A percentile compares a stretch with the other conserved stretches of the same genome.
Conservation (phyloP, 2,329 filamentous ascomycete genomes). For the Aspergillus awamori region DNA sequence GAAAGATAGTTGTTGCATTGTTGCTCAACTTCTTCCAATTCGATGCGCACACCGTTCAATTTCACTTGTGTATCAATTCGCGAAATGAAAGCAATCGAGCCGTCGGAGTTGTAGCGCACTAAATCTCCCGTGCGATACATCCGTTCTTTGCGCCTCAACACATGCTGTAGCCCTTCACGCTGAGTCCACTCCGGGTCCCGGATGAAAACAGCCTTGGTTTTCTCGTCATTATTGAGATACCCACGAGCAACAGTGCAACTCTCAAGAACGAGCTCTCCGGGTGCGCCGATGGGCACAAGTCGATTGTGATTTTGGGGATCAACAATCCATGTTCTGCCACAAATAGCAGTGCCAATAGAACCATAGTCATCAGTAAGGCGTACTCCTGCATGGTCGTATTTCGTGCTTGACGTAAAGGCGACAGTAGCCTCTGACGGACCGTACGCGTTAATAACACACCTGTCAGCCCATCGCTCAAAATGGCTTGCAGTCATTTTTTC, state of each 20-base stretch:
- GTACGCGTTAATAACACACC: slow-evolving; percentile 51
- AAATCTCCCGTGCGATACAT: slow-evolving; percentile 46
- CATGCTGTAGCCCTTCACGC: slow-evolving; percentile 19
- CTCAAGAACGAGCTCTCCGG: slow-evolving; percentile 53
- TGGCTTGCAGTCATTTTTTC: slow-evolving; percentile 48
- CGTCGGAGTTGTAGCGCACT: slow-evolving; percentile 40
- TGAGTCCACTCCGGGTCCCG: slow-evolving; percentile 37
- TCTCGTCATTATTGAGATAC: slow-evolving; percentile 45
- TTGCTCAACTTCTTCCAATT: slow-evolving; percentile 51
- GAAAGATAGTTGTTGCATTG: slow-evolving; percentile 43
- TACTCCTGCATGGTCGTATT: slow-evolving; percentile 34
- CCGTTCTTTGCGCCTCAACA: slow-evolving; percentile 32
- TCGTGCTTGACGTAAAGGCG: slow-evolving; percentile 36
- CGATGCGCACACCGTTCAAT: slow-evolving; percentile 50
- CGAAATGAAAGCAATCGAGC: slow-evolving; percentile 37
- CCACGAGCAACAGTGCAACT: slow-evolving; percentile 50
- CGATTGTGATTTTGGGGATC: slow-evolving; percentile 41
- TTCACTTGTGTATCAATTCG: slow-evolving; percentile 42
- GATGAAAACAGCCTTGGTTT: slow-evolving; percentile 41
- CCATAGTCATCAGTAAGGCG: slow-evolving; percentile 33
- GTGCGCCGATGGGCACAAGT: slow-evolving; percentile 47
- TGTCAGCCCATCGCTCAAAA: slow-evolving; percentile 49
- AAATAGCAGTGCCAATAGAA: slow-evolving; percentile 40
- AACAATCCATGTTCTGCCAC: slow-evolving; percentile 44
- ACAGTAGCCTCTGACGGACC: slow-evolving; percentile 47